These are phyloP conservation scores for Penicillium ochrochloron DNA, from an alignment of 495 filamentous ascomycete genomes.

Conservation along the genomic window DNA sequence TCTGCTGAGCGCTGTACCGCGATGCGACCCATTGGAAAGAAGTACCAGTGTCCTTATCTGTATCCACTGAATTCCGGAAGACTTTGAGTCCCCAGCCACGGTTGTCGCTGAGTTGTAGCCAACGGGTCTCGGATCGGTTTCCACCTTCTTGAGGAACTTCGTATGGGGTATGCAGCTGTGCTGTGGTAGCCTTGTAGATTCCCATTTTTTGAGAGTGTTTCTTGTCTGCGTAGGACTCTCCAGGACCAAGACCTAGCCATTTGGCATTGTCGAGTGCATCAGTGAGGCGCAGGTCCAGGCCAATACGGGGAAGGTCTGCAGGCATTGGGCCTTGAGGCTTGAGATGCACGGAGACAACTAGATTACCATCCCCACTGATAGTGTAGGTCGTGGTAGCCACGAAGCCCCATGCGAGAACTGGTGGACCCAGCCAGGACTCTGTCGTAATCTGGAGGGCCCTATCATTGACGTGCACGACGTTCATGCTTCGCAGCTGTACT, in stretches of 20 bases:
- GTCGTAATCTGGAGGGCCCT: background rate
- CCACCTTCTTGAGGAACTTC: constrained; percentile 1
- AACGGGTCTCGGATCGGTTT: background rate
- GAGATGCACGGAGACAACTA: background rate
- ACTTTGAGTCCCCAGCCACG: background rate
- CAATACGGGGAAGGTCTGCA: background rate
- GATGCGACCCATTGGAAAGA: constrained; percentile 55
- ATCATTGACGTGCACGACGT: background rate
- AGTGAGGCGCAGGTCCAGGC: constrained; percentile 29
- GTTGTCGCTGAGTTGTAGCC: constrained; percentile 2
- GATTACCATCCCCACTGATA: constrained; percentile 41
- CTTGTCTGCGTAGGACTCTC: constrained; percentile 67
- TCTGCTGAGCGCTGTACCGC: constrained; percentile 54
- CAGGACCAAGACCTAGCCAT: constrained; percentile 68
- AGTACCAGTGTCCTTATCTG: constrained; percentile 9
- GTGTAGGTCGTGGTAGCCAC: constrained; percentile 52
- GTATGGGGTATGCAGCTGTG: background rate
- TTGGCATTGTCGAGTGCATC: constrained; percentile 36
- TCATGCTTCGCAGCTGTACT: background rate
- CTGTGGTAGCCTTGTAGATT: background rate
- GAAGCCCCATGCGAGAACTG: constrained; percentile 62
- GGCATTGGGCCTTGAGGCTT: background rate
- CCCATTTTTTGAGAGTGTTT: constrained; percentile 58
- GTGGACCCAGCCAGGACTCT: constrained; percentile 55
- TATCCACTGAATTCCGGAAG: constrained; percentile 3